A percentile compares a stretch with the other conserved stretches of the same genome.
Conservation (phyloP, 2,329 filamentous ascomycete species). For the Stachybotrys echinatus region DNA sequence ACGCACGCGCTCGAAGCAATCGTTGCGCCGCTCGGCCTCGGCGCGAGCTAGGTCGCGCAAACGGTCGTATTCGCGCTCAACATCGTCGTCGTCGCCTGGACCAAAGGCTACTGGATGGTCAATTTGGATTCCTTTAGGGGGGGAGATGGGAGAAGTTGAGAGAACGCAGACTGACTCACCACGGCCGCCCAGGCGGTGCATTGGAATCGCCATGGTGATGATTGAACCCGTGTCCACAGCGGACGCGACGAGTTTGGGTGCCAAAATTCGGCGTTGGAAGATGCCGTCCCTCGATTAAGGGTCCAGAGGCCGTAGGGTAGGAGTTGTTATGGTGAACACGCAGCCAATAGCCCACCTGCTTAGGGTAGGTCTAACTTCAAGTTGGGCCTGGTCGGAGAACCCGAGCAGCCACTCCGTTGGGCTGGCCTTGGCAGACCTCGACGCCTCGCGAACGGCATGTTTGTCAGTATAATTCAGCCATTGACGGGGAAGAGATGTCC, state of each 20-base stretch:
- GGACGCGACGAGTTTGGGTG: not conserved
- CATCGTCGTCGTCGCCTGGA: conserved; percentile 59
- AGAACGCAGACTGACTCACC: conserved; percentile 35
- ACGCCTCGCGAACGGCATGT: too few relatives aligned
- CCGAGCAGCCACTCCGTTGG: not conserved
- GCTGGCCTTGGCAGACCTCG: not conserved
- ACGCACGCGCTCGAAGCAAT: conserved; percentile 68
- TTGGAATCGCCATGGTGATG: conserved; percentile 31
- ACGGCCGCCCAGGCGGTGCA: conserved; percentile 38
- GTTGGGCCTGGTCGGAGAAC: not conserved
- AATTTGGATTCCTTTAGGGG: not conserved
- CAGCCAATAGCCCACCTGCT: not conserved
- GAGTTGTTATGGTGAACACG: not conserved
- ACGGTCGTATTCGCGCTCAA: conserved; percentile 87
- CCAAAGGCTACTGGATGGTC: conserved; percentile 59
- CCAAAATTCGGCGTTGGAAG: too few relatives aligned
- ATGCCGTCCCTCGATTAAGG: not conserved
- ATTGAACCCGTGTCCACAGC: not conserved
- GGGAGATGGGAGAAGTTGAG: too few relatives aligned
- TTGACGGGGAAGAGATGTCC: too few relatives aligned
- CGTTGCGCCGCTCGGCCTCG: conserved; percentile 72
- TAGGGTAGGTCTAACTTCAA: too few relatives aligned
- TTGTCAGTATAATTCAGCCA: too few relatives aligned
- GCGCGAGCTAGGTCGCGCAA: conserved; percentile 76
- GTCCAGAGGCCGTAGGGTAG: not conserved